Evolutionary conservation across 2,329 filamentous ascomycete genomes (phyloP), one percentile per base, ranked within the genome.

Genomic region (Xylaria sp.): DNA sequence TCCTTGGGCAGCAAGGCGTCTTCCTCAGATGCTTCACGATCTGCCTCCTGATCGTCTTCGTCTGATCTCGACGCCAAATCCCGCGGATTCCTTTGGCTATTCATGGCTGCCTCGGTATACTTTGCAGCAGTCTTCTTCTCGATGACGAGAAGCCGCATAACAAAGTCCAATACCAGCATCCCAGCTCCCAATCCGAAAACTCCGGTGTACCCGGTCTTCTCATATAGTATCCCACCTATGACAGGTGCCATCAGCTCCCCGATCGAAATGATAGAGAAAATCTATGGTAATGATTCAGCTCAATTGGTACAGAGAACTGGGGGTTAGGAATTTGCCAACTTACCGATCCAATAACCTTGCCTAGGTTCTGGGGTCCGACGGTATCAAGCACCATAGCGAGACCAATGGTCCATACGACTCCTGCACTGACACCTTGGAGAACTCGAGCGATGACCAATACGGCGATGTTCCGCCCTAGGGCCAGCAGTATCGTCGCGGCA

Each of bases 351-450:
- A 91, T 86, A 1, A 85, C 86, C 74, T 88, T 89, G 2, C 88
- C 89, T 43, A 91, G 75, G 55, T 87, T 86, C 58, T 85, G 80
- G 2, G 77, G 73, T 1, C 77, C 78, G 80, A 90, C 87, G 0
- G 87, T 88, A 73, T 90, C 88, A 5, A 88, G 78, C 45, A 87
- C 81, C 67, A 90, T 80, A 1, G 88, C 86, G 12, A 90, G 77
- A 0, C 87, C 76, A 20, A 78, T 69, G 3, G 76, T 88, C 83
- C 87, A 89, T 0, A 90, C 87, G 36, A 89, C 81, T 0, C 85
- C 87, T 7, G 82, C 86, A 63, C 85, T 86, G 23, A 85, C 78
- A 1, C 88, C 88, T 72, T 90, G 88, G 0, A 90, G 76, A 0
- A 88, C 73, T 36, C 88, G 81, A 5, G 87, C 87, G 43, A 85